Conservation (phyloP, 352 stramenopile species). For the Blastocystis sp. region DNA sequence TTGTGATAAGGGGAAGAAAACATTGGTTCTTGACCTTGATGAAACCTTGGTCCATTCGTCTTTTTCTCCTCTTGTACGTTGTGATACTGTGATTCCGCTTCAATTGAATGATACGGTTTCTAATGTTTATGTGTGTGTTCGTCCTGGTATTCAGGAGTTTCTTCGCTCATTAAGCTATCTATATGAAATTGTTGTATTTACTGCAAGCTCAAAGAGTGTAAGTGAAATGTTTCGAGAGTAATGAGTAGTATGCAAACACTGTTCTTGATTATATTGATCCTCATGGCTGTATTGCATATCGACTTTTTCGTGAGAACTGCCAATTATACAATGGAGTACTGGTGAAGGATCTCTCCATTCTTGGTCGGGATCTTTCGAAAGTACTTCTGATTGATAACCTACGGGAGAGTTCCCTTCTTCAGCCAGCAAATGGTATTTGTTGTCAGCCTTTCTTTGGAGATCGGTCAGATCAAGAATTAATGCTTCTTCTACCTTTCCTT, state of each 20-base stretch:
- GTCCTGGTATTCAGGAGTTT: slow-evolving; percentile 90
- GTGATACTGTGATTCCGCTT: slow-evolving; percentile 93
- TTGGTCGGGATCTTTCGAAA: slow-evolving; percentile 86
- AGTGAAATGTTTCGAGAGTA: not conserved
- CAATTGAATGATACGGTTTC: slow-evolving; percentile 82
- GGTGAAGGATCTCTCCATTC: slow-evolving; percentile 91
- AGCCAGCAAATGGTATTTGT: slow-evolving; percentile 87
- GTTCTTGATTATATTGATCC: slow-evolving; percentile 91
- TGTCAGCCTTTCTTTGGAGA: slow-evolving; percentile 82
- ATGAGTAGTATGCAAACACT: slow-evolving; percentile 86
- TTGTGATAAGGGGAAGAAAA: slow-evolving; percentile 79
- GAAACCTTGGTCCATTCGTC: slow-evolving; percentile 95
- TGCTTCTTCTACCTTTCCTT: slow-evolving; percentile 68
- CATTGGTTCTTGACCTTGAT: slow-evolving; percentile 90
- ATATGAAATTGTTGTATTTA: slow-evolving; percentile 98
- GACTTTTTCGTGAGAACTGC: slow-evolving; percentile 88
- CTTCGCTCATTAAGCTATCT: slow-evolving; percentile 87
- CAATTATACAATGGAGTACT: slow-evolving; percentile 90
- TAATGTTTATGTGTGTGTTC: slow-evolving; percentile 84
- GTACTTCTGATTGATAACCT: slow-evolving; percentile 98
- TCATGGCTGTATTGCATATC: slow-evolving; percentile 79
- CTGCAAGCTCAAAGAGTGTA: slow-evolving; percentile 85
- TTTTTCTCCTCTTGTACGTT: slow-evolving; percentile 85
- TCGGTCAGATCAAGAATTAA: slow-evolving; percentile 80
- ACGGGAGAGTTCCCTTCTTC: slow-evolving; percentile 92